Evolutionary conservation across 2,329 filamentous ascomycete species (phyloP).

Genomic region (Diaporthe ilicicola): DNA sequence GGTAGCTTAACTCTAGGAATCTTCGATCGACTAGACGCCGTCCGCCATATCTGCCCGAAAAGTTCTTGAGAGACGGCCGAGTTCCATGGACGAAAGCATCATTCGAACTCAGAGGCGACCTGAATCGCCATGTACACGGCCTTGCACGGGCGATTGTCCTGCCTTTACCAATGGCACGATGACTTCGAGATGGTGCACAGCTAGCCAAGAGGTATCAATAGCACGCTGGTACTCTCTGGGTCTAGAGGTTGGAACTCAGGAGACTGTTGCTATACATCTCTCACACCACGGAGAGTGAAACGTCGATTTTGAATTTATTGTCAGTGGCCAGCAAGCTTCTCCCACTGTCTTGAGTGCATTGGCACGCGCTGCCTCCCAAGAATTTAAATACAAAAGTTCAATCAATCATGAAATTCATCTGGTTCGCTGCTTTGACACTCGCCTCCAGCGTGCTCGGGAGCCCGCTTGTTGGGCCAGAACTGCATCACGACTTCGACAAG

Average conservation of each 20-base stretch:
- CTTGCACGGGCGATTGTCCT: background rate
- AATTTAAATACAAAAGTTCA: background rate
- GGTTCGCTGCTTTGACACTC: background rate
- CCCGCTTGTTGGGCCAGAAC: background rate
- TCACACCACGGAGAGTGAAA: background rate
- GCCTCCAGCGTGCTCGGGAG: background rate
- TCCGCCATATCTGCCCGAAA: background rate
- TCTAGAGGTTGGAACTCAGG: background rate
- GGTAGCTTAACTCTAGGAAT: too few relatives aligned
- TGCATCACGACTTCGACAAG: background rate
- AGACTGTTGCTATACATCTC: background rate
- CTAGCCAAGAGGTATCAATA: background rate
- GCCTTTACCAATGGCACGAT: background rate
- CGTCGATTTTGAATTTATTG: background rate
- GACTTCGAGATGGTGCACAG: background rate
- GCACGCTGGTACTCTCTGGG: background rate
- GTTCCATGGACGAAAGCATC: background rate
- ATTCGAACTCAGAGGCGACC: background rate
- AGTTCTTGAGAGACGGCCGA: background rate
- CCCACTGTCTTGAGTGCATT: background rate
- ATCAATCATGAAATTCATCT: slow-evolving; percentile 2
- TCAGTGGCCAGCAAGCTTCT: background rate
- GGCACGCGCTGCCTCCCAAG: background rate
- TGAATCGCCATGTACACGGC: too few relatives aligned
- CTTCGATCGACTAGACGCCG: background rate